Evolutionary conservation across 106 monocot species (phyloP), one percentile per base, ranked within the genome.

Genomic region (Allium cepa): DNA sequence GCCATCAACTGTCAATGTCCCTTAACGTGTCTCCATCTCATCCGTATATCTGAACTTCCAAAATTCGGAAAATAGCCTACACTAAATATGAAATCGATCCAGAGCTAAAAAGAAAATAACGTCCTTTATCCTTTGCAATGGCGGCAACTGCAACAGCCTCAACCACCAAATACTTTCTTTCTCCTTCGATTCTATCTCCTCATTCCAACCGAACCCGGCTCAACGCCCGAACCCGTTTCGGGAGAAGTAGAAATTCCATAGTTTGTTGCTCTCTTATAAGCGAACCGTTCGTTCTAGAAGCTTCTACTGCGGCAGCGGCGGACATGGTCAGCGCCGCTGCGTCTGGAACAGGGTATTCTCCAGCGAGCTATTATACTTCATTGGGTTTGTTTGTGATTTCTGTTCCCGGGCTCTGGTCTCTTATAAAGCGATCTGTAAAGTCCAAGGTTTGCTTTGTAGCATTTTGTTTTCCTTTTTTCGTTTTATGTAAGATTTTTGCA

Each of bases 341-440:
- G 1, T 58, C 67, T 7, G 61, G 62, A 11, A 72, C 56, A 46
- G 78, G 91, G 66, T 95, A 95, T 83, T 95, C 95, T 10, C 77
- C 69, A 47, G 91, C 88, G 28, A 95, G 95, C 79, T 95, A 95
- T 77, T 95, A 95, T 78, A 95, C 95, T 9, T 95, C 95, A 8
- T 77, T 95, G 55, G 95, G 95, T 13, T 84, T 95, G 17, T 95
- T 95, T 76, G 91, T 95, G 49, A 91, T 95, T 71, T 95, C 95
- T 56, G 91, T 95, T 9, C 95, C 95, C 1, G 95, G 95, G 2
- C 84, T 95, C 13, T 95, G 95, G 95, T 95, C 95, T 0, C 95
- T 95, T 69, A 95, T 95, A 65, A 95, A 95, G 74, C 87, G 95
- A 60, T 95, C 95, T 27, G 95, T 91, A 58, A 95, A 95, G 64